Evolutionary conservation across 2,329 filamentous ascomycete genomes (phyloP), one percentile per base, ranked within the genome.

Genomic region (Sporothrix pseudoabietina): DNA sequence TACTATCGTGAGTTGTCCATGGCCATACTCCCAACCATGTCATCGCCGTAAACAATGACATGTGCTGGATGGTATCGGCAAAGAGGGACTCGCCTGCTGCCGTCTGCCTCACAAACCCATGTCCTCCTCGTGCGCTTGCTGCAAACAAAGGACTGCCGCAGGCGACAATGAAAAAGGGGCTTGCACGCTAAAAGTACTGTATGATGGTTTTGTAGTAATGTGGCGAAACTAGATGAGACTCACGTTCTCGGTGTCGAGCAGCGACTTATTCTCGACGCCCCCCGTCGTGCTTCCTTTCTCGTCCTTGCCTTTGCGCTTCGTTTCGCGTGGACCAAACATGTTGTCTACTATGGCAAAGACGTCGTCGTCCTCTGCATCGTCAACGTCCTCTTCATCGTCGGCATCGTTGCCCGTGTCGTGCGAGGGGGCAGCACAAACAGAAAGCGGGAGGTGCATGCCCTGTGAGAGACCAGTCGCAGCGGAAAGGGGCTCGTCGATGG

Each of bases 301-400:
- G 30, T 55, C 30, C 30, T 41, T 69, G 35, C 7, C 30, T 4
- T 22, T 49, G 22, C 1, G n/a, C 41, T 19, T 44, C 41, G 5
- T 47, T 3, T 10, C 41, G 22, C 14, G 52, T 8, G 14, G n/a
- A 7, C 72, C 66, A 54, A 73, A 73, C 8, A 73, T 57, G 10
- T 44, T 65, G 72, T 70, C 47, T 3, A 73, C 55, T 9, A 9
- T 61, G 9, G 55, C 66, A 66, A 73, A 73, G 3, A 73, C 30
- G 26, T 72, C 71, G 8, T 49, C 44, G 3, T 71, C 26, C 1
- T 41, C 57, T 16, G 63, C 55, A 8, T 70, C 68, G 9, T 30
- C 9, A 4, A 10, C 68, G 12, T 71, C 70, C 19, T 55, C 71
- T 14, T 55, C 71, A 12, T 72, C 71, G n/a, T 72, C 71, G 9